Evolutionary conservation across 164 flowering plant genomes (phyloP).

Genomic region (Magnolia officinalis): DNA sequence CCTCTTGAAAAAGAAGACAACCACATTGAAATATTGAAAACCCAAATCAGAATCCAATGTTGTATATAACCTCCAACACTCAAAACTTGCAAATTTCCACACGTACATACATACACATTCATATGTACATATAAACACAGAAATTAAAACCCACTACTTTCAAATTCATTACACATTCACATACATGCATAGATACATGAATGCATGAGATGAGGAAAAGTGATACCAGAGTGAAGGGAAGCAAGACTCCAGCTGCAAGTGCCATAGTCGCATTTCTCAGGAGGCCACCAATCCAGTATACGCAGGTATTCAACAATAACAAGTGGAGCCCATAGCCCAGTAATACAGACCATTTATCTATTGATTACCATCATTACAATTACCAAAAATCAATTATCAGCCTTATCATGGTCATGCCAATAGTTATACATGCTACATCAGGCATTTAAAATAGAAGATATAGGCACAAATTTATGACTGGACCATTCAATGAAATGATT

Average conservation of each 20-base stretch:
- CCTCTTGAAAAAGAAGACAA: background rate
- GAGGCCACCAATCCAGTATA: conserved; percentile 95
- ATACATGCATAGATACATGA: background rate
- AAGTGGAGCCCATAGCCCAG: too few species aligned
- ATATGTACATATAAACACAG: background rate
- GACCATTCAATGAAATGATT: too few species aligned
- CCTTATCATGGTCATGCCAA: too few species aligned
- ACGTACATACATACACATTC: background rate
- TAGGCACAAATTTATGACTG: too few species aligned
- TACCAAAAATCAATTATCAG: too few species aligned
- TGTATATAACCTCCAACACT: background rate
- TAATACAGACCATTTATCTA: too few species aligned
- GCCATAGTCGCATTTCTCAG: conserved; percentile 93
- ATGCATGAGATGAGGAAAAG: background rate
- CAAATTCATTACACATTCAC: background rate
- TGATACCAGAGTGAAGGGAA: conserved; percentile 82
- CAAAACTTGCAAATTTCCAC: background rate
- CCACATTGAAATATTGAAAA: background rate
- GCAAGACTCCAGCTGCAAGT: conserved; percentile 85
- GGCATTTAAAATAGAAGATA: too few species aligned
- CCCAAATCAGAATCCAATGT: background rate
- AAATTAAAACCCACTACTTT: too few species aligned
- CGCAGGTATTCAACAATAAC: too few species aligned
- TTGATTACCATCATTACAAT: too few species aligned
- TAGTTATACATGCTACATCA: too few species aligned